Conservation (phyloP, 2,329 filamentous ascomycete genomes). For the Stachybotrys echinatus region DNA sequence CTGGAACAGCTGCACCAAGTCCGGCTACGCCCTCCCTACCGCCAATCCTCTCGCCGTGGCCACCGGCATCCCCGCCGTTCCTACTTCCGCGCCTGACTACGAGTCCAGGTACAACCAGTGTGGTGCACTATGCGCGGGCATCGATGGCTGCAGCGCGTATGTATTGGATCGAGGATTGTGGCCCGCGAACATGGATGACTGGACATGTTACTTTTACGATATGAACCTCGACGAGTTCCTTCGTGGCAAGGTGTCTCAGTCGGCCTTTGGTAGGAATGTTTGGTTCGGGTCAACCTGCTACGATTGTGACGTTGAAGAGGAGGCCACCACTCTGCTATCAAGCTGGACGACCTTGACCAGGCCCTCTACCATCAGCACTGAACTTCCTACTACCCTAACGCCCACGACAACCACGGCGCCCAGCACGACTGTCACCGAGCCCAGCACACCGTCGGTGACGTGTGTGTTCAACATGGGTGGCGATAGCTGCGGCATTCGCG, state of each 20-base stretch:
- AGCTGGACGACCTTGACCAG: not conserved
- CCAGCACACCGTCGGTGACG: not conserved
- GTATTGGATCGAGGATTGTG: not conserved
- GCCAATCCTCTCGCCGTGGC: not conserved
- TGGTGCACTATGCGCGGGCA: not conserved
- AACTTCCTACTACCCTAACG: not conserved
- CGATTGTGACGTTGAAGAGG: not conserved
- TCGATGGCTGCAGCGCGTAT: not conserved
- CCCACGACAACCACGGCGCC: not conserved
- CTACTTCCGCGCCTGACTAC: not conserved
- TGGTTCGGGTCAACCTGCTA: not conserved
- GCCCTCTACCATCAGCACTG: not conserved
- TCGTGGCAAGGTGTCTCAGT: not conserved
- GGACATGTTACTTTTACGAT: not conserved
- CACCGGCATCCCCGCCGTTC: not conserved
- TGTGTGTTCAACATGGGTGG: not conserved
- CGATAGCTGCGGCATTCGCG: not conserved
- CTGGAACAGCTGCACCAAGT: not conserved
- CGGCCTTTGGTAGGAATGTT: not conserved
- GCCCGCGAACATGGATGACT: not conserved
- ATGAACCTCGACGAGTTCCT: not conserved
- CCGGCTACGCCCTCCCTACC: not conserved
- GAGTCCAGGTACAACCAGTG: not conserved
- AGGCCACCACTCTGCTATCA: not conserved
- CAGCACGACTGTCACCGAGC: not conserved